Percentiles rank a stretch among this genome's conserved stretches.
These are phyloP conservation scores for Elaeagnus macrophylla DNA, from an alignment of 306 rosid genomes.

Conservation along the genomic window DNA sequence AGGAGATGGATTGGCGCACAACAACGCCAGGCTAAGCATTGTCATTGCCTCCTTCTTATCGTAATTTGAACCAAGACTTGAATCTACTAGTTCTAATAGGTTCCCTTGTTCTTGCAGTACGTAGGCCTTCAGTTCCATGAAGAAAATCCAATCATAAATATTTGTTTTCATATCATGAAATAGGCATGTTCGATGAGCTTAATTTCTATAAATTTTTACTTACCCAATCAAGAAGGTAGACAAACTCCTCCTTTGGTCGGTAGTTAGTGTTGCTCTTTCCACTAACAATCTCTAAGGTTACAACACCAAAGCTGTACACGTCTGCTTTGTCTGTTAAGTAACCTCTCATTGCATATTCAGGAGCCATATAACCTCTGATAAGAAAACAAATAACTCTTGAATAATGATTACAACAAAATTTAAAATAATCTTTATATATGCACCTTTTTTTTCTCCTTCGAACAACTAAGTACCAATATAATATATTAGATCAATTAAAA, in stretches of 20 bases:
- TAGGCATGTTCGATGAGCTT: background rate
- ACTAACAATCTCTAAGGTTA: conserved; percentile 39
- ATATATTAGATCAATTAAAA: background rate
- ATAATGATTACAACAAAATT: background rate
- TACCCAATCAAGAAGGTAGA: conserved; percentile 89
- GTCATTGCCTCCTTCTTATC: conserved; percentile 50
- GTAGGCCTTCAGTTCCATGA: conserved; percentile 44
- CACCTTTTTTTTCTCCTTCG: too few relatives aligned
- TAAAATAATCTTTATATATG: too few relatives aligned
- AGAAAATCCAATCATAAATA: conserved; percentile 12
- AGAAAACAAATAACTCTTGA: background rate
- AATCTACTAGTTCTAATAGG: conserved; percentile 71
- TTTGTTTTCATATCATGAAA: background rate
- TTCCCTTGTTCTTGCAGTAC: conserved; percentile 92
- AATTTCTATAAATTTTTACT: conserved; percentile 1
- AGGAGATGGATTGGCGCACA: conserved; percentile 87
- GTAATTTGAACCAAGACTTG: conserved; percentile 47
- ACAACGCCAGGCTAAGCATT: conserved; percentile 63
- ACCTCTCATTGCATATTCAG: conserved; percentile 79
- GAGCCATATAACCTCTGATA: conserved; percentile 88
- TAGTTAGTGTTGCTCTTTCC: conserved; percentile 50
- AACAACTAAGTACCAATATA: background rate
- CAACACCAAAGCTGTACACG: conserved; percentile 68
- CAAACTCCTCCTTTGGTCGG: conserved; percentile 55
- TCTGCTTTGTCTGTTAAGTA: conserved; percentile 67